Evolutionary conservation across 1,284 basidiomycete species (phyloP).

Genomic region (Leccinum angustisporum): DNA sequence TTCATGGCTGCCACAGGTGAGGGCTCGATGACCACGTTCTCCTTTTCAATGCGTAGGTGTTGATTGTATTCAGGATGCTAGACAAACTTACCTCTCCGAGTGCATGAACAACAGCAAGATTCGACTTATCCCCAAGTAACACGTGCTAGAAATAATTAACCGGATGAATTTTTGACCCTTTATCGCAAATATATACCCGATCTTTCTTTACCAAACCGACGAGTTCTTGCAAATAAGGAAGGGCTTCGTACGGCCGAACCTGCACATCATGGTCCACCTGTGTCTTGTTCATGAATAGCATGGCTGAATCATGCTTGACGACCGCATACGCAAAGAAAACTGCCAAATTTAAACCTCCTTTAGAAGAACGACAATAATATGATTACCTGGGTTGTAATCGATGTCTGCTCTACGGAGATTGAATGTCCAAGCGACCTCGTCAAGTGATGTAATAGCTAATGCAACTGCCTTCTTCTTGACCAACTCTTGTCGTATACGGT

Average conservation of each 20-base stretch:
- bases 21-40: constrained; percentile 58
- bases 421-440: constrained; percentile 93
- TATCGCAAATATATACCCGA: constrained; percentile 32
- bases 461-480: constrained; percentile 64
- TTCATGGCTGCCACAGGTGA: constrained; percentile 86
- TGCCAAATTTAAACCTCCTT: constrained; percentile 23
- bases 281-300: constrained; percentile 72
- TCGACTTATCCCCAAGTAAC: constrained; percentile 70
- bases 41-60: constrained; percentile 32
- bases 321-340: constrained; percentile 96
- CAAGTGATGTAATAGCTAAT: constrained; percentile 78
- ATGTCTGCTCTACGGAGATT: constrained; percentile 94
- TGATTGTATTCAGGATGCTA: neutral
- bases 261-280: constrained; percentile 68
- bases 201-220: constrained; percentile 47
- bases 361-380: neutral
- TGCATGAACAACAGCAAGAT: constrained; percentile 76
- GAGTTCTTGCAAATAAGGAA: constrained; percentile 57
- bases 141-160: constrained; percentile 45
- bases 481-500: constrained; percentile 64
- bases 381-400: constrained; percentile 79
- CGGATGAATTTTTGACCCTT: neutral
- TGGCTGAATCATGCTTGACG: constrained; percentile 64
- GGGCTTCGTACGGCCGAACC: constrained; percentile 70
- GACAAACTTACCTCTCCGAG: constrained; percentile 55